Conservation (phyloP, 1,139 yeast genomes). For the Geotrichum siamense region DNA sequence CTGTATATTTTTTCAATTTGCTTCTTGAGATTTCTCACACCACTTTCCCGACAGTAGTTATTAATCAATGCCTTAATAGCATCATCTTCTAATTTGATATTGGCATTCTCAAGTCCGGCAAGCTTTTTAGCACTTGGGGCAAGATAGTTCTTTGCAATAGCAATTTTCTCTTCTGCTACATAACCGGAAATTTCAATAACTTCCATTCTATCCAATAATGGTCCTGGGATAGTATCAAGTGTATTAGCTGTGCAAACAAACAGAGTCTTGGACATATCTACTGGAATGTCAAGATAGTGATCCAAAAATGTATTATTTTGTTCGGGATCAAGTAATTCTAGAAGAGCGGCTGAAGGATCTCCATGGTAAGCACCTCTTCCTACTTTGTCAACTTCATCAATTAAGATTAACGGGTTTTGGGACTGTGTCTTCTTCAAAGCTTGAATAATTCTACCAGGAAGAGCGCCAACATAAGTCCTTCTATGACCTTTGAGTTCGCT, state of each 20-base stretch:
- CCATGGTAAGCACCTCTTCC: constrained; percentile 61
- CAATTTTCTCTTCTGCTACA: constrained; percentile 85
- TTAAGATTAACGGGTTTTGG: constrained; percentile 82
- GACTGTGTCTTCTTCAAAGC: constrained; percentile 86
- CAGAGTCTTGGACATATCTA: constrained; percentile 83
- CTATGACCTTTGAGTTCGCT: constrained; percentile 97
- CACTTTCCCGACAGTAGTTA: constrained; percentile 90
- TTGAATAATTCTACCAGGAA: constrained; percentile 88
- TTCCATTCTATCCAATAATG: constrained; percentile 95
- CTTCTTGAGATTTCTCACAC: constrained; percentile 87
- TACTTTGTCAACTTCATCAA: constrained; percentile 91
- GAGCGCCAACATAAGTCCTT: constrained; percentile 93
- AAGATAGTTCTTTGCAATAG: constrained; percentile 81
- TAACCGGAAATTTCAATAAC: constrained; percentile 91
- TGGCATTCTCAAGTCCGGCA: constrained; percentile 68
- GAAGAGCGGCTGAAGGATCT: constrained; percentile 90
- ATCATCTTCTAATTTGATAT: constrained; percentile 56
- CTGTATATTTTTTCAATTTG: constrained; percentile 85
- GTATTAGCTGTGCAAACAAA: constrained; percentile 97
- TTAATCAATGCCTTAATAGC: constrained; percentile 70
- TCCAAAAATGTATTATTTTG: constrained; percentile 87
- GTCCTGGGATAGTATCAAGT: constrained; percentile 85
- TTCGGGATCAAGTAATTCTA: constrained; percentile 92
- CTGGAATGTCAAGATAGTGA: constrained; percentile 86
- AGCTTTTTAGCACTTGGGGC: constrained; percentile 77